Conservation (phyloP, 2,329 filamentous ascomycete species). For the Pseudogymnoascus sp. region DNA sequence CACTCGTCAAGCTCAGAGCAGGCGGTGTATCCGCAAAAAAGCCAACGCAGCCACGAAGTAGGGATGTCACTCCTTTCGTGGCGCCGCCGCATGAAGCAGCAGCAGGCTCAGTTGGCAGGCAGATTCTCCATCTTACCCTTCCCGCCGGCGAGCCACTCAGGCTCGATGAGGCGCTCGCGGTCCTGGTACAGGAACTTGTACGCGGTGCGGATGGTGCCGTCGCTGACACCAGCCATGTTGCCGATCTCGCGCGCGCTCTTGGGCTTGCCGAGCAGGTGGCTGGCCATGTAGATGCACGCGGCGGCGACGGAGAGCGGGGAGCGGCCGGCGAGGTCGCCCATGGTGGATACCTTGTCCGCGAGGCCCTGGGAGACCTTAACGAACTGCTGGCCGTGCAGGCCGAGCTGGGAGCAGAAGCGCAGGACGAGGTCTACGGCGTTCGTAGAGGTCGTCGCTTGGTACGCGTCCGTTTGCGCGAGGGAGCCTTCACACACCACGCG, state of each 20-base stretch:
- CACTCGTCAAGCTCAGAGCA: background rate
- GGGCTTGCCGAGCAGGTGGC: conserved; percentile 72
- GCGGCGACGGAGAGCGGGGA: conserved; percentile 91
- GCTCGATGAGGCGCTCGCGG: conserved; percentile 65
- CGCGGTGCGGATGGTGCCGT: conserved; percentile 92
- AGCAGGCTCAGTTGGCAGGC: conserved; percentile 37
- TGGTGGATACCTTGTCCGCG: conserved; percentile 67
- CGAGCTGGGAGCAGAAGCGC: conserved; percentile 81
- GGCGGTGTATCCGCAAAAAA: background rate
- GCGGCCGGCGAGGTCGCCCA: conserved; percentile 75
- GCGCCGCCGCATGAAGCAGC: background rate
- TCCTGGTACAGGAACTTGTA: conserved; percentile 82
- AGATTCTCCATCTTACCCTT: conserved; percentile 65
- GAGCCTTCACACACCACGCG: conserved; percentile 20
- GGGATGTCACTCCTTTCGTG: conserved; percentile 7
- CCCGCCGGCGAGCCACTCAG: conserved; percentile 66
- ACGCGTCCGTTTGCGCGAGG: conserved; percentile 42
- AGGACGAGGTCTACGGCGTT: conserved; percentile 78
- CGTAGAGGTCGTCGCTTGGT: conserved; percentile 69
- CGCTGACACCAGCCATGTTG: conserved; percentile 77
- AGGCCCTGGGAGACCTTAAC: conserved; percentile 74
- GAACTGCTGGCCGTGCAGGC: conserved; percentile 63
- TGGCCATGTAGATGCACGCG: conserved; percentile 94
- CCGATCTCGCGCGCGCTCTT: conserved; percentile 84
- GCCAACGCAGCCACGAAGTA: conserved; percentile 1